Evolutionary conservation across 768 basidiomycete genomes (phyloP), one percentile per base, ranked within the genome.

Genomic region (Rhodotorula diobovata): DNA sequence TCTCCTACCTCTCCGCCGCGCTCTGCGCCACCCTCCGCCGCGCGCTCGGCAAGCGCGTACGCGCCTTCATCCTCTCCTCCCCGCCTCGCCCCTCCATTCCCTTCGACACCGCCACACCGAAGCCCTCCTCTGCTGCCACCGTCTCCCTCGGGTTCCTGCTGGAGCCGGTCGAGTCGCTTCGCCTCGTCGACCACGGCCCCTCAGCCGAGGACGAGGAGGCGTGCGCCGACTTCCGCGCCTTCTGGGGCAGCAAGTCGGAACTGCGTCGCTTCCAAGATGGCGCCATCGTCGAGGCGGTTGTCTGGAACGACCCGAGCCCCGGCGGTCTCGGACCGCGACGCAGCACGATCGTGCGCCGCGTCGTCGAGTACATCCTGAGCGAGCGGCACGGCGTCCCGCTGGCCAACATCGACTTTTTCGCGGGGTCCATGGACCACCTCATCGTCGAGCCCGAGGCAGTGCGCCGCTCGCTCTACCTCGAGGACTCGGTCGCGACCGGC

Each of bases 231-330:
- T 99, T 96, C 84, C 86, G 88, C 34, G 85, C 86, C 11, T 83
- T 98, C 74, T 99, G 96, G 96, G 95, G 94, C 0, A 82, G 86
- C 50, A 95, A 93, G 80, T 88, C 93, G 0, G 95, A 98, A 78
- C 83, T 97, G 28, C 85, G 96, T 12, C 86, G 94, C 50, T 99
- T 99, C 84, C 94, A 97, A 80, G 94, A 99, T 76, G 95, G 95
- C 2, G 85, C 89, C 28, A 97, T 98, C 71, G 78, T 85, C 11
- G 93, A 97, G 80, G 91, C 90, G 75, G 92, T 97, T n/a, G 93
- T 98, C 6, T 99, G 96, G 96, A 89, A 96, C 30, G 68, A 74
- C 21, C 50, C 57, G n/a, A 35, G 64, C 8, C 39, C 48, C 1
- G 62, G 58, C 15, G 71, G 67, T 14, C 66, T 70, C 37, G 92